Conservation (phyloP, 768 basidiomycete genomes). For the Pulveroboletus ravenelii region DNA sequence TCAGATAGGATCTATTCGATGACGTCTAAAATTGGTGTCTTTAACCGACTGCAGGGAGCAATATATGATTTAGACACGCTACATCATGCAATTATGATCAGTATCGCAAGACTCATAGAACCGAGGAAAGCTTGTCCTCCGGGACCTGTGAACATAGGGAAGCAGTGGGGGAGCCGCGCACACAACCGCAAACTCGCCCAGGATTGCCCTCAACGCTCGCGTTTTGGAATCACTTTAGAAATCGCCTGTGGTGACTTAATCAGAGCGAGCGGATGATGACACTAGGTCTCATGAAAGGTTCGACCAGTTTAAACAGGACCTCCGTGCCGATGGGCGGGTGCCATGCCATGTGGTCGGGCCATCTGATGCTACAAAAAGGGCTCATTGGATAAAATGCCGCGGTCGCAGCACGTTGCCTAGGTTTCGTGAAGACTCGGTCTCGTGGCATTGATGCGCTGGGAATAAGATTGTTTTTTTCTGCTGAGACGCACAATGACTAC, state of each 20-base stretch:
- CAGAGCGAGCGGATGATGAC: not conserved
- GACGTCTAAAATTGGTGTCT: not conserved
- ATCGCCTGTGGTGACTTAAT: not conserved
- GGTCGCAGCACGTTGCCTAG: too few species aligned
- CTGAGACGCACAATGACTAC: too few species aligned
- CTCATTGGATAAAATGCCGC: too few species aligned
- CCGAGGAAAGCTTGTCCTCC: not conserved
- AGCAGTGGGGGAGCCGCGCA: not conserved
- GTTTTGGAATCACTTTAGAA: constrained; percentile 1
- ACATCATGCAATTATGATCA: too few species aligned
- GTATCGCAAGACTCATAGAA: not conserved
- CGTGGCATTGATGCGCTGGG: too few species aligned
- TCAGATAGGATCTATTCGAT: not conserved
- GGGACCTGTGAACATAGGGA: constrained; percentile 1
- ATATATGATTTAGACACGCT: not conserved
- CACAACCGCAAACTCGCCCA: too few species aligned
- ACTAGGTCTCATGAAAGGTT: not conserved
- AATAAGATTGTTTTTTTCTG: too few species aligned
- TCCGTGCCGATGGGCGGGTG: not conserved
- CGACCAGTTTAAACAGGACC: not conserved
- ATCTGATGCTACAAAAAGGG: too few species aligned
- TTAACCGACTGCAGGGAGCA: not conserved
- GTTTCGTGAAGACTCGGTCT: too few species aligned
- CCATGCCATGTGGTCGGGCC: not conserved
- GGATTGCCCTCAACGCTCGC: constrained; percentile 3